These are phyloP conservation scores for Skeletonema menzelii DNA, from an alignment of 108 stramenopile species.

Conservation along the genomic window DNA sequence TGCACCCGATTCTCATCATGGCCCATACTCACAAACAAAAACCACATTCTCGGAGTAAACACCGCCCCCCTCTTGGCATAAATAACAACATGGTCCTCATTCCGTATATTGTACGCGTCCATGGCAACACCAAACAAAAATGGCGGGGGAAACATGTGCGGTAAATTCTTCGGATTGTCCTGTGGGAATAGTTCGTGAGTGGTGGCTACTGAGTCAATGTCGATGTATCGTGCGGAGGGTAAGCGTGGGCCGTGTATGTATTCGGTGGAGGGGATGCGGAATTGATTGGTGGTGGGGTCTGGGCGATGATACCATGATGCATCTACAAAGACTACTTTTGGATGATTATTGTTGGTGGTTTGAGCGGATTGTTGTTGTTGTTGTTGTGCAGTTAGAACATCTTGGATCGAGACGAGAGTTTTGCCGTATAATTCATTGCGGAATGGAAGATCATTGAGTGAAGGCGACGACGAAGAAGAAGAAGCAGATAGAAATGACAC, in stretches of 20 bases:
- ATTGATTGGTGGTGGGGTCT: constrained; percentile 12
- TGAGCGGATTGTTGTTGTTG: not conserved
- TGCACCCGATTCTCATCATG: constrained; percentile 55
- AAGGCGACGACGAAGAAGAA: not conserved
- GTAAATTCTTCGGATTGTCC: constrained; percentile 39
- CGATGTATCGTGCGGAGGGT: constrained; percentile 53
- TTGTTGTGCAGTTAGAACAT: constrained; percentile 11
- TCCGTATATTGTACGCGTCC: constrained; percentile 65
- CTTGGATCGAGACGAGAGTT: constrained; percentile 26
- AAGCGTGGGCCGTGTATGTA: constrained; percentile 65
- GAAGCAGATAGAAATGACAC: not conserved
- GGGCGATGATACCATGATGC: constrained; percentile 46
- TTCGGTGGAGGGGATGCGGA: constrained; percentile 48
- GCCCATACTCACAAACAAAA: constrained; percentile 70
- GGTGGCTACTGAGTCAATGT: constrained; percentile 68
- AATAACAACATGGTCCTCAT: constrained; percentile 61
- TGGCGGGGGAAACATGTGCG: constrained; percentile 81
- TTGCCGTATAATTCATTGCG: constrained; percentile 12
- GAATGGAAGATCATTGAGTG: not conserved
- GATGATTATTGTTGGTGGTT: not conserved
- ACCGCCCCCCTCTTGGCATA: constrained; percentile 62
- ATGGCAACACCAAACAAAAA: constrained; percentile 62
- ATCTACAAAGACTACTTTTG: constrained; percentile 35
- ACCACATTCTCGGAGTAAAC: constrained; percentile 68
- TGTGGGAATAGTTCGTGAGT: constrained; percentile 18